Evolutionary conservation across 2,329 filamentous ascomycete genomes (phyloP), one percentile per base, ranked within the genome.

Genomic region (Fusarium virguliforme): DNA sequence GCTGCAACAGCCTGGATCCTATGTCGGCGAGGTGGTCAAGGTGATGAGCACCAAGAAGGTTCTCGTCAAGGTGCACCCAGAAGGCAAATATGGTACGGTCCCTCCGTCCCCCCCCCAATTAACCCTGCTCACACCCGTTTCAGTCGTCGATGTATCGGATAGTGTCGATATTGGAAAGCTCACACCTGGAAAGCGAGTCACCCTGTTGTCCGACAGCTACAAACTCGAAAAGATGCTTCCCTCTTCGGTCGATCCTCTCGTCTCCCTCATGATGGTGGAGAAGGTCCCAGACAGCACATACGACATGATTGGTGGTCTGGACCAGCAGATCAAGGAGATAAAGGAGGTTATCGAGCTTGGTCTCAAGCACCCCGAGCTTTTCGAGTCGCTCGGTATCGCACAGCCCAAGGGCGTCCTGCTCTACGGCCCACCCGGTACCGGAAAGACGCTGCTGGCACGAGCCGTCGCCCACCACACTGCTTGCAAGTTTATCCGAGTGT

Each of bases 1-100:
- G 77, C 86, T 99, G 72, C 96, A 99, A 84, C 96, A 99, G 82
- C 96, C 96, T 4, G 96, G 96, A 41, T 98, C 95, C 22, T 99
- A 99, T 80, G 96, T 99, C 35, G 96, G 96, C 65, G 96, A 99
- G 84, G 96, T 99, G n/a, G 96, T 99, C 80, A 99, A 98, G 88
- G 96, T 98, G 64, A 99, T 99, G 96, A 91, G 95, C 80, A 99
- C 96, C 62, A 99, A 99, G 86, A 98, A 99, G 87, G 94, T 99
- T 57, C 87, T 99, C 65, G 96, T 99, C 76, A 99, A 99, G 85
- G 96, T 99, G 77, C 96, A 99, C 83, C 96, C 96, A 9, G 96
- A 99, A 83, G 96, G 96, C 79, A 99, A 99, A 97, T 99, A 99
- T 79, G 96, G 95, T 97, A 86, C 70, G 91, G 79, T 26, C 8